phyloP scores from a whole-genome alignment of 108 stramenopile species.

The Phaeodactylum tricornutum region DNA sequence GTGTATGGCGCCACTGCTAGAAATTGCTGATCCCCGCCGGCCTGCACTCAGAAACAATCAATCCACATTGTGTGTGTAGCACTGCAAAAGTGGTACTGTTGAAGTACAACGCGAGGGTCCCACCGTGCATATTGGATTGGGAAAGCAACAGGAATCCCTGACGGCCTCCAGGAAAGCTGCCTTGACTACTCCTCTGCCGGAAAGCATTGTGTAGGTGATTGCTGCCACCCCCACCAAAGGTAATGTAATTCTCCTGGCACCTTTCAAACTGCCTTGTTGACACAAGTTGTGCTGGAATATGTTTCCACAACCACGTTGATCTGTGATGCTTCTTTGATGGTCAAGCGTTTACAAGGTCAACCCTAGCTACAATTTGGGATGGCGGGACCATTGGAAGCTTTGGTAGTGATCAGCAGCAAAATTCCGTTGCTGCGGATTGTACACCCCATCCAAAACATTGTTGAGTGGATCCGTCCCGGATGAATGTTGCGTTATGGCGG shows the following conservation, averaged over 20 bases:
- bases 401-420: neutral
- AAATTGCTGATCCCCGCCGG: conserved; percentile 17
- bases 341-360: conserved; percentile 61
- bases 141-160: conserved; percentile 14
- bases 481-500: conserved; percentile 18
- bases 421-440: conserved; percentile 10
- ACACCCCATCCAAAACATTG: conserved; percentile 74
- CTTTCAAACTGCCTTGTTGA: no score
- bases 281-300: no score
- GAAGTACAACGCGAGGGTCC: conserved; percentile 32
- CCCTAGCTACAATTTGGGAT: conserved; percentile 62
- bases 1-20: conserved; percentile 14
- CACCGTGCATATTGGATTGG: conserved; percentile 22
- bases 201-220: no score
- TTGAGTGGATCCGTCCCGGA: conserved; percentile 76
- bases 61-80: neutral
- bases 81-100: conserved; percentile 5
- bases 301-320: no score
- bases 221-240: conserved; percentile 14
- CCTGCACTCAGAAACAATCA: no score
- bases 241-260: no score
- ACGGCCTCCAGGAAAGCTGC: conserved; percentile 9
- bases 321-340: conserved; percentile 69
- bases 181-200: conserved; percentile 13
- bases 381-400: conserved; percentile 5